Percentiles rank a stretch among this genome's conserved stretches.
Evolutionary conservation across 305 asterid species (phyloP).

Genomic region (Solanum hybrid): DNA sequence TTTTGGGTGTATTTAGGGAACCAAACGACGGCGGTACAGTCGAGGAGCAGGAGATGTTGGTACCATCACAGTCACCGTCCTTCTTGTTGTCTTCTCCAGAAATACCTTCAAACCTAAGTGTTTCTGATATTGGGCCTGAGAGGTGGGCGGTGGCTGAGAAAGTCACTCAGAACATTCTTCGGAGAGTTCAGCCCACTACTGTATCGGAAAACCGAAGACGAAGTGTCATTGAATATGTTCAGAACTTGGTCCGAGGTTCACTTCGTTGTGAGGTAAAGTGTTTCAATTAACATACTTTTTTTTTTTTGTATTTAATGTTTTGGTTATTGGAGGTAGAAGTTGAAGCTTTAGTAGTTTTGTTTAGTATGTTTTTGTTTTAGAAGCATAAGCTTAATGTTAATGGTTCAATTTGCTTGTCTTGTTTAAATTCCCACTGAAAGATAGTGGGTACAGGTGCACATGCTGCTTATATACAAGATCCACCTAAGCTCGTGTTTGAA

Average conservation of each 20-base stretch:
- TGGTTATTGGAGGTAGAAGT: not conserved
- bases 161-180: slow-evolving; percentile 34
- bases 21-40: slow-evolving; percentile 7
- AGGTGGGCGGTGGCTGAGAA: slow-evolving; percentile 58
- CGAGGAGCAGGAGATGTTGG: not conserved
- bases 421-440: not conserved
- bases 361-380: not conserved
- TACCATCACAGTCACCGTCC: not conserved
- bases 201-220: slow-evolving; percentile 54
- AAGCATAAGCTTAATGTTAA: not conserved
- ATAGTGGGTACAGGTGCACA: not conserved
- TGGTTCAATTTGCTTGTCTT: not conserved
- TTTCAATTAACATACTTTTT: not conserved
- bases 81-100: not conserved
- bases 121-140: slow-evolving; percentile 23
- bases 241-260: slow-evolving; percentile 38
- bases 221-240: slow-evolving; percentile 54
- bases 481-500: not conserved
- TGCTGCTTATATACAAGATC: not conserved
- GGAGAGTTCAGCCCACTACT: slow-evolving; percentile 54
- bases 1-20: slow-evolving; percentile 20
- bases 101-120: slow-evolving; percentile 20
- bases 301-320: not conserved
- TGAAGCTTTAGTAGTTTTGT: not conserved
- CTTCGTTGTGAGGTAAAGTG: slow-evolving; percentile 51